Evolutionary conservation across 208 protist genomes (phyloP), one percentile per base, ranked within the genome.

Genomic region (Crithidia thermophila): DNA sequence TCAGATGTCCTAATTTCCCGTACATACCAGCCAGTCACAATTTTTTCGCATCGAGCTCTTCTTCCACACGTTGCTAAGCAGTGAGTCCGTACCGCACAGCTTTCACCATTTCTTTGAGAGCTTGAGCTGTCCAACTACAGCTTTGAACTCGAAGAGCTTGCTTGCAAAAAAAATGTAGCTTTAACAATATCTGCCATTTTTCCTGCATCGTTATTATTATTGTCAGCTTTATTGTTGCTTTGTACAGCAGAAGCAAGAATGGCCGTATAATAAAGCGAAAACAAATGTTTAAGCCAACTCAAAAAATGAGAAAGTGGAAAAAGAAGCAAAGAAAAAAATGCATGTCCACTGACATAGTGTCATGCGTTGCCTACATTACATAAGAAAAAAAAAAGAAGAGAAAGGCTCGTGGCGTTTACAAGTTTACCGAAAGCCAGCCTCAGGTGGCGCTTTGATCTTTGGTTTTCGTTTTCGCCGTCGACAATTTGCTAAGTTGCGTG

Each of bases 371-470:
- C 27, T 63, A 63, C 27, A 71, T 45, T 21, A 60, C 30, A 69
- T 52, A 36, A 65, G 55, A 49, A 37, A 42, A 64, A 37, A 51
- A 7, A 60, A 47, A 51, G 34, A 14, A 34, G 23, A 62, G 65
- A 23, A 13, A 13, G 9, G 20, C 10, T 7, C 21, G 43, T 7
- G 10, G 25, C 33, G 31, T 20, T 16, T 53, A 37, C 13, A 23
- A 50, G 45, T 51, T 53, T 65, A 51, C 46, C 42, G 42, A 8
- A 4, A 4, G 7, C 8, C 16, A 25, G n/a, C n/a, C n/a, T n/a
- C n/a, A n/a, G n/a, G n/a, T n/a, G n/a, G n/a, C 9, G n/a, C 20
- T 42, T 39, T 40, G 43, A 5, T 40, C 33, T 23, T 27, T 21
- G 7, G 5, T 45, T 59, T 18, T 21, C 7, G n/a, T n/a, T n/a